phyloP scores from a whole-genome alignment of 805 yeast species.

The Candida patagonica region DNA sequence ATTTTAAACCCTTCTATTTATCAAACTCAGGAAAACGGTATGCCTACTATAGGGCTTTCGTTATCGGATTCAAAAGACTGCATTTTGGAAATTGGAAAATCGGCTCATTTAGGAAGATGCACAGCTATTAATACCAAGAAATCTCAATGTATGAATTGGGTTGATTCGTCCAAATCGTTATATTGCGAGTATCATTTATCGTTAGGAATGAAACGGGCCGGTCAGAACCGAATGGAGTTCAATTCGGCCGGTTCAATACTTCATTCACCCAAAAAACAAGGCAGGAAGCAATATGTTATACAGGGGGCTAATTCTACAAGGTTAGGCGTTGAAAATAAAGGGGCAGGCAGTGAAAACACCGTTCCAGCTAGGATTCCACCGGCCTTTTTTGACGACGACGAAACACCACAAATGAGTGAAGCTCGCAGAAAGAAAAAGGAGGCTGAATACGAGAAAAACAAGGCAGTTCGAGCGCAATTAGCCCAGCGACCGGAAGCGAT shows the following conservation, averaged over 20 bases:
- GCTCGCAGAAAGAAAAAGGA: conserved; percentile 26
- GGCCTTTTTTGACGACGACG: conserved; percentile 7
- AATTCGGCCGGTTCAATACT: conserved; percentile 46
- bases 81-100: conserved; percentile 64
- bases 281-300: conserved; percentile 5
- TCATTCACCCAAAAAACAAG: conserved; percentile 43
- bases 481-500: conserved; percentile 20
- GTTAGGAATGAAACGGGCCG: conserved; percentile 38
- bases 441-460: conserved; percentile 20
- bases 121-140: conserved; percentile 40
- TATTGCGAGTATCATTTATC: conserved; percentile 72
- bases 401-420: conserved; percentile 3
- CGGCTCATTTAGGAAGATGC: conserved; percentile 64
- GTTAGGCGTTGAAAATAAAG: not conserved
- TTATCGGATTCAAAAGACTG: conserved; percentile 42
- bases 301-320: not conserved
- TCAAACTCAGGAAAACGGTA: conserved; percentile 16
- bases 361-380: not conserved
- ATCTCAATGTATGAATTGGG: conserved; percentile 47
- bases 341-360: not conserved
- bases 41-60: conserved; percentile 44
- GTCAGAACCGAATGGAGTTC: conserved; percentile 67
- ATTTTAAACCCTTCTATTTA: conserved; percentile 64
- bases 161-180: conserved; percentile 43
- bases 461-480: conserved; percentile 29